These are phyloP conservation scores for Diaporthe amygdali DNA, from an alignment of 2,329 filamentous ascomycete species.

Conservation along the genomic window DNA sequence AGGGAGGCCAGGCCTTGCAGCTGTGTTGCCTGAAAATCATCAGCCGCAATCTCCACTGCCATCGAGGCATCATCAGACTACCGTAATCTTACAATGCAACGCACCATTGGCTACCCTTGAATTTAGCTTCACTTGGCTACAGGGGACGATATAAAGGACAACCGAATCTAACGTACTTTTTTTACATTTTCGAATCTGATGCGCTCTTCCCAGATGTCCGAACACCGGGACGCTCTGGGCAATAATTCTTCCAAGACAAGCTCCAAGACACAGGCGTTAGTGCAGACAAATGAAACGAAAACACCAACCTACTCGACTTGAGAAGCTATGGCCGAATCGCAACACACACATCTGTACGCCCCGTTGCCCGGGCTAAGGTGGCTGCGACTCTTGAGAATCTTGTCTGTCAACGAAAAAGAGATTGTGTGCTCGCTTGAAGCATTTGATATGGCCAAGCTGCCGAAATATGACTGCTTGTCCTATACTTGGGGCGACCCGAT, in stretches of 20 bases:
- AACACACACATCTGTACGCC: neutral
- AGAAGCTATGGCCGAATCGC: neutral
- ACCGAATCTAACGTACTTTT: neutral
- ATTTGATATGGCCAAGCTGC: neutral
- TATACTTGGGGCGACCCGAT: neutral
- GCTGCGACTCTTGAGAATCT: neutral
- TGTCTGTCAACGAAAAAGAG: neutral
- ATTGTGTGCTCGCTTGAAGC: neutral
- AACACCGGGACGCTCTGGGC: neutral
- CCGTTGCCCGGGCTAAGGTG: neutral
- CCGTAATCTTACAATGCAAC: neutral
- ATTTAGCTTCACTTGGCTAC: neutral
- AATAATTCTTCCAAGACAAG: neutral
- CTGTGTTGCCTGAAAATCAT: neutral
- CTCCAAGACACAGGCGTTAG: neutral
- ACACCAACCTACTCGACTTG: neutral
- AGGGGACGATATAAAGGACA: neutral
- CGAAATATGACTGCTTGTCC: neutral
- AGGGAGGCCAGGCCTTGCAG: neutral
- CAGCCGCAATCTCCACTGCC: constrained; percentile 2
- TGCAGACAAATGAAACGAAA: neutral
- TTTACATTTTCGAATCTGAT: neutral
- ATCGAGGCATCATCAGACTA: neutral
- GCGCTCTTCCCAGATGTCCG: neutral
- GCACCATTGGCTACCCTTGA: neutral